Evolutionary conservation across 2,329 filamentous ascomycete genomes (phyloP), one percentile per base, ranked within the genome.

Genomic region (Pseudocercospora vitis): DNA sequence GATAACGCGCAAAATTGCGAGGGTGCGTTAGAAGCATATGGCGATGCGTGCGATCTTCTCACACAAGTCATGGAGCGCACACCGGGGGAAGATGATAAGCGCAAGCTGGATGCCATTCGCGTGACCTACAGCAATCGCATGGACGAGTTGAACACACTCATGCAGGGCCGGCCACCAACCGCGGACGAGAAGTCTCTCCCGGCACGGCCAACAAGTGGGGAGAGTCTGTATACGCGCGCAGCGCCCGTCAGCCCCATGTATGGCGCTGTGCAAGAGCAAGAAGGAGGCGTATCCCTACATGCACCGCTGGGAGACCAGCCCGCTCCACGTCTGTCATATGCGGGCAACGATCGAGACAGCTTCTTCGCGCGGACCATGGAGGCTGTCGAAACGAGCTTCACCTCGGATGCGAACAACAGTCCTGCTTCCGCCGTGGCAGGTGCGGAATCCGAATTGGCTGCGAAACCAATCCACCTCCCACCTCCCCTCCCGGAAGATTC

Each of bases 1-100:
- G 94, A 99, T 73, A 97, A 96, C 80, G 91, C 90, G 11, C 89
- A 94, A 66, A 96, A 97, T 67, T 92, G 94, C 59, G 89, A 92
- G 69, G 91, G 89, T 33, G 94, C 94, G 14, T 86, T 95, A 68
- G 84, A 90, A 65, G 91, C 92, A 11, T 99, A 99, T 69, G 79
- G 82, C 8, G 94, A 99, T 73, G 94, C 95, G 3, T 99, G 94
- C 68, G 82, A 86, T 51, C 78, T 99, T 55, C 76, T 99, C 50
- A 87, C 92, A 62, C 86, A 95, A 65, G 94, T 99, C 3, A 87
- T 99, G 75, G 76, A 86, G 53, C 84, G 89, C 64, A 96, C 90
- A 53, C 85, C 85, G 8, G 89, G 86, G 5, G 86, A 91, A 28
- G 91, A 96, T 49, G 94, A 99, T 66, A 85, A 86, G 70, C 86